Conservation (phyloP, 352 stramenopile genomes). For the Phytophthora pseudosyringae region DNA sequence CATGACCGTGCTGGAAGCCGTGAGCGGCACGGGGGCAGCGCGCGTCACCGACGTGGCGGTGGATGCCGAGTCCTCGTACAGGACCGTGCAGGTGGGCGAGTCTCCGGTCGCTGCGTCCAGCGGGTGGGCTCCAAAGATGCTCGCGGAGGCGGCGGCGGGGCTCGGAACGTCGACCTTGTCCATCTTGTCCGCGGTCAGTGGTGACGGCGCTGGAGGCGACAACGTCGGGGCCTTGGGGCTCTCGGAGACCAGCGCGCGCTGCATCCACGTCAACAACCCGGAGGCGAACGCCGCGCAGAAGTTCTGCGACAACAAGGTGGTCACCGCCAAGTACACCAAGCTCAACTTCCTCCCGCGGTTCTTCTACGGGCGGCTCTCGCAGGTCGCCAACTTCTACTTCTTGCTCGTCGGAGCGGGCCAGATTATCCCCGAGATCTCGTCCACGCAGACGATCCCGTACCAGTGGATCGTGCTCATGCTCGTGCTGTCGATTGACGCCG, state of each 20-base stretch:
- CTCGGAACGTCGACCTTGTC: constrained; percentile 37
- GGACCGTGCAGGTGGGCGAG: constrained; percentile 32
- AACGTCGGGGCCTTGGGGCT: constrained; percentile 32
- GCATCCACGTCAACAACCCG: constrained; percentile 80
- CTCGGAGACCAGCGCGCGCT: constrained; percentile 53
- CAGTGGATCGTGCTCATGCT: constrained; percentile 88
- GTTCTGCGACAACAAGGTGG: constrained; percentile 85
- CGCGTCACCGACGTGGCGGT: constrained; percentile 38
- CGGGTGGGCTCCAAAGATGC: constrained; percentile 32
- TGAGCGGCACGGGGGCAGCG: constrained; percentile 13
- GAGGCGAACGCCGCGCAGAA: constrained; percentile 52
- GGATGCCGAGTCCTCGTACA: constrained; percentile 33
- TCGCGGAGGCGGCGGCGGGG: constrained; percentile 32
- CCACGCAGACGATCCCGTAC: constrained; percentile 84
- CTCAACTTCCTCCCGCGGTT: constrained; percentile 87
- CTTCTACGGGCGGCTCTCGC: constrained; percentile 85
- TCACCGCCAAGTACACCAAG: constrained; percentile 90
- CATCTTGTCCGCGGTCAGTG: constrained; percentile 32
- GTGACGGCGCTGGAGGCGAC: constrained; percentile 20
- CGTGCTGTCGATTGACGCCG: constrained; percentile 84
- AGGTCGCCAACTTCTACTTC: constrained; percentile 92
- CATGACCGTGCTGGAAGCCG: constrained; percentile 35
- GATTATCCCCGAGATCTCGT: constrained; percentile 87
- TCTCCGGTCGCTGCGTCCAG: constrained; percentile 24
- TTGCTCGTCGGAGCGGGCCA: constrained; percentile 87